Evolutionary conservation across 768 basidiomycete genomes (phyloP), one percentile per base, ranked within the genome.

Genomic region (Paxillus ammoniavirescens): DNA sequence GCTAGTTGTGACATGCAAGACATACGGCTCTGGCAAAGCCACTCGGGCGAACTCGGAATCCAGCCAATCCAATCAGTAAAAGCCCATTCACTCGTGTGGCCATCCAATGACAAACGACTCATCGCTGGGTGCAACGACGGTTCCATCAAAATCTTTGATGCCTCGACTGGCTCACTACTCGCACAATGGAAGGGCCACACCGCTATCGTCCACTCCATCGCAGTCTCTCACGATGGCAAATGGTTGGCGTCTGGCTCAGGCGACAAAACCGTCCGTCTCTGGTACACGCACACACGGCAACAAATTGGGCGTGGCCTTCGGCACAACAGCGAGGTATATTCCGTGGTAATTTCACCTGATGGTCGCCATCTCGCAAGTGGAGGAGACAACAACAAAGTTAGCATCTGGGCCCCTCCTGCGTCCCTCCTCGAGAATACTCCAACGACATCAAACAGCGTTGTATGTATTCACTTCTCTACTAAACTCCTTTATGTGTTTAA

Each of bases 241-340:
- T 30, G 50, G 9, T 47, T 65, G 21, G 54, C 49, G 3, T 52
- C 47, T 4, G 55, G 49, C 10, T 61, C 60, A 8, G 42, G 35
- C 2, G 63, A 55, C 33, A 45, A 30, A n/a, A 61, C 60, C 0
- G 53, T 57, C 30, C 60, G 52, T 10, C 5, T 60, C 31, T 65
- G 61, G 63, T 42, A 30, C 18, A 58, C 42, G 6, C 21, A 8
- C 4, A 55, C 57, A 7, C 49, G 18, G 5, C 26, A 54, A 13
- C 49, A 47, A 18, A 33, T 15, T n/a, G 17, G 41, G 3, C 43
- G 49, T 31, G 35, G 40, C 30, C 49, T 58, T n/a, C n/a, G 23
- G 3, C 53, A 58, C 23, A 3, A 5, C 3, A 14, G 31, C 18
- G 28, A 3, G 9, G 26, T 54, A n/a, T 18, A 14, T 28, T 46